Evolutionary conservation across 129 eudicot species (phyloP), one percentile per base, ranked within the genome.

Genomic region (Gnaphalium uliginosum): DNA sequence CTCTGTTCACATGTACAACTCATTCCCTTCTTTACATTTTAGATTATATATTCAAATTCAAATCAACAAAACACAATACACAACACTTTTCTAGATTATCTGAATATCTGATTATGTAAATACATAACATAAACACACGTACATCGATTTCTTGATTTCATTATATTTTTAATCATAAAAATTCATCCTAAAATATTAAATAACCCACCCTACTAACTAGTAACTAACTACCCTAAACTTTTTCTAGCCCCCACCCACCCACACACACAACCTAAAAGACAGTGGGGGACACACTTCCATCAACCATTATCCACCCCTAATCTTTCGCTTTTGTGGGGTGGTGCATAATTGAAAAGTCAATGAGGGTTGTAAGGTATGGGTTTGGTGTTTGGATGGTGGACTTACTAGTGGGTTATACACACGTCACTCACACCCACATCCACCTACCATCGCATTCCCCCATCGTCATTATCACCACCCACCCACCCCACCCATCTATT

Each of bases 311-410:
- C 79, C 73, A 66, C 79, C 79, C 62, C 71, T 69, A 25, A 48
- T 6, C 14, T 53, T 23, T 11, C 43, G 26, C 41, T 13, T 57
- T 41, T 51, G 58, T 66, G 26, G 43, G 57, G 68, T 37, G 80
- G 74, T 76, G 39, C 23, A 54, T 19, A 21, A 60, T 78, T 64
- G 17, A 51, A 79, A 79, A 79, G 82, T 79, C 78, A 79, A 79
- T 61, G 68, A 61, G 14, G 37, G 35, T 30, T 37, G 69, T 77
- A 25, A 43, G 66, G 77, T 48, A 77, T 75, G 78, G 66, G 82
- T 60, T 76, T 62, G 85, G 81, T 71, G 58, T 73, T 75, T 37
- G 73, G 78, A 83, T 62, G 77, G 59, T 71, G 51, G 76, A 64
- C 21, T 48, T 76, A 57, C 43, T 74, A 78, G 56, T 23, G 71